Evolutionary conservation across 768 basidiomycete species (phyloP).

Genomic region (Russula sp.): DNA sequence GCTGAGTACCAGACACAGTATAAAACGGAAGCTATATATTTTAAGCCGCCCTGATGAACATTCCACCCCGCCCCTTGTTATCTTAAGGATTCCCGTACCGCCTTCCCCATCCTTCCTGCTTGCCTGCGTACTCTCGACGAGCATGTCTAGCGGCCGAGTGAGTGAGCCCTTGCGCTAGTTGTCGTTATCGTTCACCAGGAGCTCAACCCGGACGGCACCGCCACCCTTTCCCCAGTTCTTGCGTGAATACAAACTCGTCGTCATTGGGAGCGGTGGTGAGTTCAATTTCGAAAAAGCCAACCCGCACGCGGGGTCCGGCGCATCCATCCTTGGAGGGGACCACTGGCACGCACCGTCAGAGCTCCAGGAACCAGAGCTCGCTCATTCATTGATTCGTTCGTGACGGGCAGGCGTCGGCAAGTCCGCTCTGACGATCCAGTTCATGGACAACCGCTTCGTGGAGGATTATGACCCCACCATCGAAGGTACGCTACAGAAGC

Average conservation of each 20-base stretch:
- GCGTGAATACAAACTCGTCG: constrained; percentile 97
- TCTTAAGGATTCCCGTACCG: not conserved
- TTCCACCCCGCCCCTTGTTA: not conserved
- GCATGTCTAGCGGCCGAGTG: constrained; percentile 11
- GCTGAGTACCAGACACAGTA: not conserved
- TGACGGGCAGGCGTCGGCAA: constrained; percentile 56
- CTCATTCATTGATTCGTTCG: not conserved
- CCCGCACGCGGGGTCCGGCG: not conserved
- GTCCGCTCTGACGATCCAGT: constrained; percentile 95
- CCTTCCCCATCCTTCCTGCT: not conserved
- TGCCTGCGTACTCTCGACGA: not conserved
- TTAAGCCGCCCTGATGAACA: not conserved
- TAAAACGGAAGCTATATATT: not conserved
- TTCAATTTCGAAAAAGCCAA: not conserved
- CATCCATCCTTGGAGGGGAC: too few species aligned
- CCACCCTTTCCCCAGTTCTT: constrained; percentile 50
- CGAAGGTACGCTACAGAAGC: constrained; percentile 48
- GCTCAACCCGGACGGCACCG: not conserved
- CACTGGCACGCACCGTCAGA: too few species aligned
- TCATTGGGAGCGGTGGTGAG: constrained; percentile 94
- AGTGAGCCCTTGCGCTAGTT: constrained; percentile 77
- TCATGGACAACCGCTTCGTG: constrained; percentile 93
- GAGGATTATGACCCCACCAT: constrained; percentile 95
- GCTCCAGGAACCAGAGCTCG: too few species aligned
- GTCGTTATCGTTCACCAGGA: not conserved